A percentile compares a stretch with the other conserved stretches of the same genome.
These are phyloP conservation scores for Fonsecaea nubica DNA, from an alignment of 2,329 filamentous ascomycete species.

Conservation along the genomic window DNA sequence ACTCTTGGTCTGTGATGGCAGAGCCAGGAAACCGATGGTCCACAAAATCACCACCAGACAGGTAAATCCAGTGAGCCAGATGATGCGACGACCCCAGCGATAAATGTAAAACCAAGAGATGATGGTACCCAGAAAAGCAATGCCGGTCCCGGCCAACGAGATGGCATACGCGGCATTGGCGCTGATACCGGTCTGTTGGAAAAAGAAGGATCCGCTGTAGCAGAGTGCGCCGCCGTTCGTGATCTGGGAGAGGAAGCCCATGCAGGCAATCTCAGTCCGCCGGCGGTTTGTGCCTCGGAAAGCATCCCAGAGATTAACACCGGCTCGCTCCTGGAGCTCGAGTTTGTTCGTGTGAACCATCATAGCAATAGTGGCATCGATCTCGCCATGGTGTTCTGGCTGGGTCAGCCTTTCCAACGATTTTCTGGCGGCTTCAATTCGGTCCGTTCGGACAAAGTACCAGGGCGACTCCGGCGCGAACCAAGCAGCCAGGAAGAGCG, in stretches of 20 bases:
- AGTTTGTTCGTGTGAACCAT: conserved; percentile 50
- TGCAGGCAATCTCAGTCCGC: conserved; percentile 51
- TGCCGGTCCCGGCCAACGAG: conserved; percentile 65
- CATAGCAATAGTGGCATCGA: conserved; percentile 46
- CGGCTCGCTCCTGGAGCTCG: conserved; percentile 39
- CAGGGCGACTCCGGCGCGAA: conserved; percentile 40
- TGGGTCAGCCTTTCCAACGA: conserved; percentile 44
- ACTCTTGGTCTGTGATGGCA: conserved; percentile 42
- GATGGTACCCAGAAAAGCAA: conserved; percentile 64
- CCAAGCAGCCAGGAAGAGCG: conserved; percentile 33
- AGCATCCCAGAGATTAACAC: conserved; percentile 42
- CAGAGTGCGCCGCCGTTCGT: conserved; percentile 44
- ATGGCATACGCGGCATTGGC: conserved; percentile 61
- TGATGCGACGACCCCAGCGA: conserved; percentile 44
- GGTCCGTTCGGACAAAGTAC: conserved; percentile 47
- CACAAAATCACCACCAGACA: conserved; percentile 43
- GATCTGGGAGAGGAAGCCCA: conserved; percentile 46
- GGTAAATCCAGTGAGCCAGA: conserved; percentile 46
- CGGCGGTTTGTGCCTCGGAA: conserved; percentile 45
- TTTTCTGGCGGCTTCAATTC: conserved; percentile 45
- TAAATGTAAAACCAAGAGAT: conserved; percentile 45
- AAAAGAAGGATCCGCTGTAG: conserved; percentile 44
- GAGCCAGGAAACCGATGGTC: conserved; percentile 43
- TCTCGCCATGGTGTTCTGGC: conserved; percentile 43
- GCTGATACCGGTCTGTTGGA: conserved; percentile 61